A percentile compares a stretch with the other conserved stretches of the same genome.
Evolutionary conservation across 257 asterid genomes (phyloP).

Genomic region (Anisodus tanguticus): DNA sequence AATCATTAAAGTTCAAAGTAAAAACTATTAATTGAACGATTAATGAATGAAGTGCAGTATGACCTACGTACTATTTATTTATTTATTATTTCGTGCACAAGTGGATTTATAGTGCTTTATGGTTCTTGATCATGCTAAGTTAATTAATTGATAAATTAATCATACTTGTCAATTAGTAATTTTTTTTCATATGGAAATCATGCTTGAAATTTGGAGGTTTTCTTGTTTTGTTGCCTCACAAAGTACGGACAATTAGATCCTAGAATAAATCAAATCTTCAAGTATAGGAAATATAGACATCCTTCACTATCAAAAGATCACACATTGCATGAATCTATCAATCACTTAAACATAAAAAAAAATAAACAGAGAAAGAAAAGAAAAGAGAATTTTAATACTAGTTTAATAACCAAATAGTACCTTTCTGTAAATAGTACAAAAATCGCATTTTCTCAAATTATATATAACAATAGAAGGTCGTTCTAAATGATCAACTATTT

Average conservation of each 20-base stretch:
- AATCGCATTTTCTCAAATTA: not conserved
- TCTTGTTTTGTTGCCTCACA: slow-evolving; percentile 49
- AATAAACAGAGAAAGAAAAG: not conserved
- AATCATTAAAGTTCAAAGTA: not conserved
- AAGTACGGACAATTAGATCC: slow-evolving; percentile 61
- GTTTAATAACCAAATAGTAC: not conserved
- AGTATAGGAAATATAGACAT: slow-evolving; percentile 29
- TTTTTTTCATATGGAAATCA: slow-evolving; percentile 38
- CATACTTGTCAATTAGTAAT: slow-evolving; percentile 43
- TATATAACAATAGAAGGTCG: not conserved
- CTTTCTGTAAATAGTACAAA: slow-evolving; percentile 21
- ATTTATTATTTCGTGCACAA: not conserved
- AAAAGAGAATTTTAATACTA: not conserved
- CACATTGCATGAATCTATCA: slow-evolving; percentile 53
- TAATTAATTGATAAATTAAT: slow-evolving; percentile 35
- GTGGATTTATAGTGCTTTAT: not conserved
- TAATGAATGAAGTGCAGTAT: not conserved
- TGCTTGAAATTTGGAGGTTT: slow-evolving; percentile 49
- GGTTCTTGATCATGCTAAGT: not conserved
- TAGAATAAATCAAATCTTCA: slow-evolving; percentile 42
- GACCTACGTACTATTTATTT: not conserved
- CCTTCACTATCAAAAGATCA: slow-evolving; percentile 31
- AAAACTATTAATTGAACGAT: not conserved
- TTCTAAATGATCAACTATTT: not conserved
- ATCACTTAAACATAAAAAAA: slow-evolving; percentile 35